phyloP scores from a whole-genome alignment of 352 stramenopile species.

The Phytopythium vexans region DNA sequence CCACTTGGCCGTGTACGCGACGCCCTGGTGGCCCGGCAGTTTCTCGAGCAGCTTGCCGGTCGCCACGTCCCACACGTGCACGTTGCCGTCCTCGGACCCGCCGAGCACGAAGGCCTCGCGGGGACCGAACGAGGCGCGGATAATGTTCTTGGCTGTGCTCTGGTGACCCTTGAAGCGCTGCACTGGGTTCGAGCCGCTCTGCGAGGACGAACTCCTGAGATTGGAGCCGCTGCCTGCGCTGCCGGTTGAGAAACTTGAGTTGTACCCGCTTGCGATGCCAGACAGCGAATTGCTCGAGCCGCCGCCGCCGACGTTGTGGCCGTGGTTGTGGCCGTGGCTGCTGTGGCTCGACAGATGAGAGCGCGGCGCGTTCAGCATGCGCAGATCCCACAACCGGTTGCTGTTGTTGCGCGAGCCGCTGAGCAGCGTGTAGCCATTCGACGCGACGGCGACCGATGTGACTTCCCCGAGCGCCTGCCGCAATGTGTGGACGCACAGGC shows the following conservation, averaged over 20 bases:
- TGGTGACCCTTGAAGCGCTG: constrained; percentile 89
- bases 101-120: constrained; percentile 84
- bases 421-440: constrained; percentile 76
- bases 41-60: constrained; percentile 84
- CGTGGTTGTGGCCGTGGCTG: constrained; percentile 18
- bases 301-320: constrained; percentile 15
- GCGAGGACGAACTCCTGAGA: constrained; percentile 1
- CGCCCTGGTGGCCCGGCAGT: constrained; percentile 66
- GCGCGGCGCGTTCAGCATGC: constrained; percentile 76
- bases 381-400: constrained; percentile 86
- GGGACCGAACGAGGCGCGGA: constrained; percentile 80
- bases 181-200: constrained; percentile 44
- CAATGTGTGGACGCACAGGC: constrained; percentile 83
- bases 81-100: constrained; percentile 78
- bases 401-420: constrained; percentile 87
- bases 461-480: constrained; percentile 84
- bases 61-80: constrained; percentile 88
- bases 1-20: constrained; percentile 86
- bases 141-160: constrained; percentile 88
- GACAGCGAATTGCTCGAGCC: constrained; percentile 1
- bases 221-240: background rate
- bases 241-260: background rate
- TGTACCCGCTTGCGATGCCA: constrained; percentile 1
- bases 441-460: constrained; percentile 81
- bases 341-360: constrained; percentile 40